Conservation (phyloP, 176 grass and related monocot genomes). For the Melocanna baccifera region DNA sequence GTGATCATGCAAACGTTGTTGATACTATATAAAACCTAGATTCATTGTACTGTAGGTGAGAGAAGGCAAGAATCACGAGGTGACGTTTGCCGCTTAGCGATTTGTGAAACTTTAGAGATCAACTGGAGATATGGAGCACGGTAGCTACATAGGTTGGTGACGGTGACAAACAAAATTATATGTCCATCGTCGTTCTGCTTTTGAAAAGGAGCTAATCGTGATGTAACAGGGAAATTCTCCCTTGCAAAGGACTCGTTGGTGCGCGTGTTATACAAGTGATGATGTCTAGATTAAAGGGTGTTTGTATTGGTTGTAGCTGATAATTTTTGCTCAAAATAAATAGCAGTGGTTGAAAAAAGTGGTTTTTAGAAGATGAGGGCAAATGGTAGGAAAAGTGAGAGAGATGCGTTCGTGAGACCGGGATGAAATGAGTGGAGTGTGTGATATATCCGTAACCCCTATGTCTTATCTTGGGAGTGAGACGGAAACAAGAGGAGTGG, state of each 20-base stretch:
- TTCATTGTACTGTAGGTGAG: conserved; percentile 10
- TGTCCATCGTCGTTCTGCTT: background rate
- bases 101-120: conserved; percentile 9
- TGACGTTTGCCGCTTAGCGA: conserved; percentile 9
- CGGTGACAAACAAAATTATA: conserved; percentile 9
- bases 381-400: too few species aligned
- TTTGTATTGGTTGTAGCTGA: too few species aligned
- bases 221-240: background rate
- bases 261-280: conserved; percentile 11
- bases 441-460: too few species aligned
- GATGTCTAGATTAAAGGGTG: conserved; percentile 19
- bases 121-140: conserved; percentile 16
- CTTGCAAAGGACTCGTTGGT: background rate
- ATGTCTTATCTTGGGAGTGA: too few species aligned
- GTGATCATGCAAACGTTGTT: conserved; percentile 32
- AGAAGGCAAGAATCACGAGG: background rate
- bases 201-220: background rate
- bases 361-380: too few species aligned
- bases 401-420: too few species aligned
- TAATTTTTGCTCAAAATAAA: too few species aligned
- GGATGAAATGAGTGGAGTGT: too few species aligned
- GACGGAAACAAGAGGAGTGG: too few species aligned
- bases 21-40: background rate
- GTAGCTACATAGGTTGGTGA: conserved; percentile 31
- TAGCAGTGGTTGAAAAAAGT: too few species aligned